Percentiles rank a stretch among this genome's conserved stretches.
These are phyloP conservation scores for Lentinus tigrinus DNA, from an alignment of 768 basidiomycete species.

Conservation along the genomic window DNA sequence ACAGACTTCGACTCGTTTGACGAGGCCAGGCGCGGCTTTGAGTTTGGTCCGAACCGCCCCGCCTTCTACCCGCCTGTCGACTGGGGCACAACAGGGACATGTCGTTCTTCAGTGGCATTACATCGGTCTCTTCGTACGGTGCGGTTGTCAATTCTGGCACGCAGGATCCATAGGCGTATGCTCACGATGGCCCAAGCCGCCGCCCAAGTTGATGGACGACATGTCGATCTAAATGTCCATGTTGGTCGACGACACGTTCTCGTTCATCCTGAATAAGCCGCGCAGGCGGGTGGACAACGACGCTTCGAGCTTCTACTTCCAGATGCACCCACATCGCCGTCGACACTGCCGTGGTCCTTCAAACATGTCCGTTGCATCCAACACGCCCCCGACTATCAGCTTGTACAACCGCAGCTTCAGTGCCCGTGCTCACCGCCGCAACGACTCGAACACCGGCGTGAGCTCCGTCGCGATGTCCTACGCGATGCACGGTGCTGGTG, in stretches of 20 bases:
- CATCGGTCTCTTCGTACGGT: conserved; percentile 80
- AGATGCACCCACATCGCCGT: conserved; percentile 38
- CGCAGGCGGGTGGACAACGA: conserved; percentile 70
- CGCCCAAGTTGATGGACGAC: conserved; percentile 54
- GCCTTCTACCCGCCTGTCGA: conserved; percentile 56
- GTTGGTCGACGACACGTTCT: conserved; percentile 71
- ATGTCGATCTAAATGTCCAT: conserved; percentile 45
- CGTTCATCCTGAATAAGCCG: conserved; percentile 46
- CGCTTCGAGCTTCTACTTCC: conserved; percentile 77
- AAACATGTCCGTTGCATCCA: conserved; percentile 46
- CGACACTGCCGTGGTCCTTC: conserved; percentile 63
- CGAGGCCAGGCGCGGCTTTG: conserved; percentile 77
- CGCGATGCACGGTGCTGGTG: conserved; percentile 50
- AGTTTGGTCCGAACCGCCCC: conserved; percentile 62
- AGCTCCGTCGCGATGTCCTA: conserved; percentile 60
- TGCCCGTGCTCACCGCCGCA: conserved; percentile 38
- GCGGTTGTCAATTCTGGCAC: conserved; percentile 60
- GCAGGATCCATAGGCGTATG: conserved; percentile 74
- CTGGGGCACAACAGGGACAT: conserved; percentile 47
- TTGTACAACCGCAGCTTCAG: conserved; percentile 67
- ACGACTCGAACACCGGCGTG: conserved; percentile 57
- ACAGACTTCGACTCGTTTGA: conserved; percentile 73
- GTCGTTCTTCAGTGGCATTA: conserved; percentile 70
- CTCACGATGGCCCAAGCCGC: conserved; percentile 42
- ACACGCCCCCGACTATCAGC: conserved; percentile 68